These are phyloP conservation scores for Plasmodium ovale DNA, from an alignment of 169 alveolate species.

Conservation along the genomic window DNA sequence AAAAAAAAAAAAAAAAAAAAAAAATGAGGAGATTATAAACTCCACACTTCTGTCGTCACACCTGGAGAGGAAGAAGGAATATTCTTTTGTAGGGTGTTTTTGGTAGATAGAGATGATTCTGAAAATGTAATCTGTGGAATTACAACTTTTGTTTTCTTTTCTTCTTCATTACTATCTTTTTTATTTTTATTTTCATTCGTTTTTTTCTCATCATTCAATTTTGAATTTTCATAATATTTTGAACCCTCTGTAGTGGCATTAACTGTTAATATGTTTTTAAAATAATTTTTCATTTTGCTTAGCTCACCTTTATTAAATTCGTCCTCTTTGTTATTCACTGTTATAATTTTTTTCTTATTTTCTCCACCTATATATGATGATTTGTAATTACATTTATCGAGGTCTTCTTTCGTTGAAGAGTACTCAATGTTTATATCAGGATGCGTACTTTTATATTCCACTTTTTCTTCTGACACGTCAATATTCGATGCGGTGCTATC, in stretches of 20 bases:
- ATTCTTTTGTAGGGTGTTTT: constrained; percentile 53
- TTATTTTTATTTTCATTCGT: background rate
- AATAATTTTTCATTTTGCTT: constrained; percentile 54
- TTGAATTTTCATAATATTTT: background rate
- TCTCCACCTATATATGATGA: constrained; percentile 8
- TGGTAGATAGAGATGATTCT: constrained; percentile 23
- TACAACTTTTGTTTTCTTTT: constrained; percentile 21
- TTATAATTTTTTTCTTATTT: constrained; percentile 36
- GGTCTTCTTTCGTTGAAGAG: background rate
- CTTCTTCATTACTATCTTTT: constrained; percentile 5
- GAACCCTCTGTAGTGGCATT: constrained; percentile 26
- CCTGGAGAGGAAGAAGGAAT: constrained; percentile 12
- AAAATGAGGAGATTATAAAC: no score
- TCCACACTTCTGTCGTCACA: no score
- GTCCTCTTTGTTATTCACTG: constrained; percentile 51
- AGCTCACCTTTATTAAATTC: constrained; percentile 17
- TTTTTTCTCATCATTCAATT: constrained; percentile 8
- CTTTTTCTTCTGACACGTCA: constrained; percentile 2
- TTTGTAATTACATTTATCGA: background rate
- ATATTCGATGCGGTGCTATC: constrained; percentile 6
- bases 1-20: background rate
- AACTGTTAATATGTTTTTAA: constrained; percentile 39
- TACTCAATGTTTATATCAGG: background rate
- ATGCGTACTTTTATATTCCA: background rate
- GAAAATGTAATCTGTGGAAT: constrained; percentile 64